phyloP scores from a whole-genome alignment of 2,329 filamentous ascomycete genomes.

The Macrophomina tecta region DNA sequence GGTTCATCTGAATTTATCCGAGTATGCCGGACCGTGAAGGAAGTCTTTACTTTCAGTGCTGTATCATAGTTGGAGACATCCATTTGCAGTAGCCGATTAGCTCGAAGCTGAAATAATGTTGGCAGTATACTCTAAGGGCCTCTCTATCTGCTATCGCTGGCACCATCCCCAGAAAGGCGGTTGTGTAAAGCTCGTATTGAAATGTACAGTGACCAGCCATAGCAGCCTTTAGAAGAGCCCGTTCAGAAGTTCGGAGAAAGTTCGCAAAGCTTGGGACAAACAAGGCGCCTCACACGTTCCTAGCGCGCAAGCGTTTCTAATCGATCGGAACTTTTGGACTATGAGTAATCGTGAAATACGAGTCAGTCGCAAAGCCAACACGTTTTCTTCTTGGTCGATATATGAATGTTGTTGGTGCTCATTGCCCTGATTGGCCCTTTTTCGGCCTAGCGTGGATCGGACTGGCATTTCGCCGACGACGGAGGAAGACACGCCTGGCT shows the following conservation, averaged over 20 bases:
- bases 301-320: neutral
- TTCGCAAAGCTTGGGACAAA: conserved; percentile 17
- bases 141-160: no score
- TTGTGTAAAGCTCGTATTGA: neutral
- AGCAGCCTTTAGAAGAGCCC: no score
- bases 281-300: neutral
- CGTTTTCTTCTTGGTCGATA: neutral
- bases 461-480: conserved; percentile 23
- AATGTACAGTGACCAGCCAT: neutral
- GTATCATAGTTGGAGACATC: neutral
- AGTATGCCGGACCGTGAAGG: neutral
- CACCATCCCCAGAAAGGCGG: neutral
- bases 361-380: neutral
- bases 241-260: conserved; percentile 10
- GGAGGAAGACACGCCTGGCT: conserved; percentile 20
- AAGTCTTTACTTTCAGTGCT: neutral
- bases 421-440: neutral
- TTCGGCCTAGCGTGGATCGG: conserved; percentile 18
- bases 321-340: neutral
- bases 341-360: conserved; percentile 3
- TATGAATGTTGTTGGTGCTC: conserved; percentile 9
- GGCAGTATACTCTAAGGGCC: neutral
- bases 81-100: neutral
- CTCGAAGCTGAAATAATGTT: neutral
- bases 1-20: neutral